Evolutionary conservation across 306 rosid genomes (phyloP).

Genomic region (Prosopis cineraria): DNA sequence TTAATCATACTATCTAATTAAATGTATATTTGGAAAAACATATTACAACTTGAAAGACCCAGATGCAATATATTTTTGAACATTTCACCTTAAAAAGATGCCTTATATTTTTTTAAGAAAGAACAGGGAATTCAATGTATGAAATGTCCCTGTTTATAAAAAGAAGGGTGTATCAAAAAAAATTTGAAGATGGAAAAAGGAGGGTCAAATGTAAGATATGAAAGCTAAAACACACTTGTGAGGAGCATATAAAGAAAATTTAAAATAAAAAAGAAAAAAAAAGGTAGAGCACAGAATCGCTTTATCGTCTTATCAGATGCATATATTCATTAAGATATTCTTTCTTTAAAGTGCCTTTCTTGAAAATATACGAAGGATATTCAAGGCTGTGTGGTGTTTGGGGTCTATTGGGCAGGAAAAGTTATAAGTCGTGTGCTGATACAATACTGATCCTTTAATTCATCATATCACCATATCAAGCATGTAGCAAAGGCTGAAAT

Average conservation of each 20-base stretch:
- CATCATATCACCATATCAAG: not conserved
- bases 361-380: not conserved
- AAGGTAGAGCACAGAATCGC: slow-evolving; percentile 27
- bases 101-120: no score
- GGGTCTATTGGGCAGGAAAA: not conserved
- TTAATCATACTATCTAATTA: no score
- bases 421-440: not conserved
- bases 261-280: not conserved
- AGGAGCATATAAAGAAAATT: slow-evolving; percentile 27
- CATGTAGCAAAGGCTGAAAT: not conserved
- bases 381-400: not conserved
- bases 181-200: slow-evolving; percentile 15
- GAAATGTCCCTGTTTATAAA: not conserved
- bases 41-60: no score
- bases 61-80: no score
- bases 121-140: no score
- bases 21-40: no score
- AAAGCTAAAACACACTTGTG: slow-evolving; percentile 40
- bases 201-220: slow-evolving; percentile 40
- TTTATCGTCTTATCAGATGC: slow-evolving; percentile 38
- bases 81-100: no score
- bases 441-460: not conserved
- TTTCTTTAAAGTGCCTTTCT: slow-evolving; percentile 45
- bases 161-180: slow-evolving; percentile 5
- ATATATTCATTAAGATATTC: slow-evolving; percentile 1